Percentiles rank a stretch among this genome's conserved stretches.
phyloP scores from a whole-genome alignment of 352 stramenopile species.

The Phytophthora foliorum region DNA sequence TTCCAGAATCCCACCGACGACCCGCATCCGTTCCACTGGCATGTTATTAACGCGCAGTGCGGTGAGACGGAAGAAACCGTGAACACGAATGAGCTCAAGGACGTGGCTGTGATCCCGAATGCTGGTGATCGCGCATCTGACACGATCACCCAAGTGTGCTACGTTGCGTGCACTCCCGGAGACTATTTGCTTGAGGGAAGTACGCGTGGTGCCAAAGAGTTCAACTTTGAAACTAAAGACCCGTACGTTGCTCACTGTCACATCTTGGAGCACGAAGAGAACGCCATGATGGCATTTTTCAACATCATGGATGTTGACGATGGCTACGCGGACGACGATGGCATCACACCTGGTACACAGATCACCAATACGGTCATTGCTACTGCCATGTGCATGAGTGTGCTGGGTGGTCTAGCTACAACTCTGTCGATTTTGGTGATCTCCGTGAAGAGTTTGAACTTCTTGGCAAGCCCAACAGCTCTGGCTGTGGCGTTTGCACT shows the following conservation, averaged over 20 bases:
- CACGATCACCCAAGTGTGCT: conserved; percentile 72
- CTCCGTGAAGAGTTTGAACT: conserved; percentile 65
- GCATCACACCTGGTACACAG: conserved; percentile 34
- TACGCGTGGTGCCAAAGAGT: conserved; percentile 58
- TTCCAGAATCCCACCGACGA: conserved; percentile 87
- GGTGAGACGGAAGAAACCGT: conserved; percentile 68
- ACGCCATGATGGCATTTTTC: conserved; percentile 79
- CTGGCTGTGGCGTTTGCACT: conserved; percentile 74
- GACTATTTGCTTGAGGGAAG: conserved; percentile 64
- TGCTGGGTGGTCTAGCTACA: conserved; percentile 71
- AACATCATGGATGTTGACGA: conserved; percentile 59
- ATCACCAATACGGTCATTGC: conserved; percentile 61
- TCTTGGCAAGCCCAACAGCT: conserved; percentile 61
- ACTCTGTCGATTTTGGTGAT: conserved; percentile 72
- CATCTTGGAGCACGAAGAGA: conserved; percentile 82
- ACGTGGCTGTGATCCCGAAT: conserved; percentile 81
- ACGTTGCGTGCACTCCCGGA: conserved; percentile 75
- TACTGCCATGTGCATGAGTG: conserved; percentile 78
- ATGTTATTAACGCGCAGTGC: conserved; percentile 82
- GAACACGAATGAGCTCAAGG: conserved; percentile 75
- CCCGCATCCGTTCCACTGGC: conserved; percentile 84
- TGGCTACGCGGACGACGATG: conserved; percentile 55
- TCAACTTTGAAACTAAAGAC: conserved; percentile 72
- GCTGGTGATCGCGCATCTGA: conserved; percentile 42
- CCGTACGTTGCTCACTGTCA: conserved; percentile 82